Evolutionary conservation across 306 rosid genomes (phyloP), one percentile per base, ranked within the genome.

Genomic region (Gleditsia sinensis): DNA sequence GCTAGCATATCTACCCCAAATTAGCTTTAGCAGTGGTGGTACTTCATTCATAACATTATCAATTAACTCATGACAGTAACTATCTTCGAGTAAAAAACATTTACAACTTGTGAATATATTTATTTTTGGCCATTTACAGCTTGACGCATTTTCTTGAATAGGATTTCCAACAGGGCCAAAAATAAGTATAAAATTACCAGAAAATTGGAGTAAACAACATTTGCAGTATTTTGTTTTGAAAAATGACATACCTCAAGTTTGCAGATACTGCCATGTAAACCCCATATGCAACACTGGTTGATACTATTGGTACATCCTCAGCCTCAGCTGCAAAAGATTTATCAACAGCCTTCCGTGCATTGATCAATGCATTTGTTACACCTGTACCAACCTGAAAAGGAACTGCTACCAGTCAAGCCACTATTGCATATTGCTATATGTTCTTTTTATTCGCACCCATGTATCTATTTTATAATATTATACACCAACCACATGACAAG

Each of bases 251-350:
- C 98, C 99, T 88, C 53, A 92, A 76, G 75, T 94, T 94, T 90
- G 95, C 88, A 49, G 95, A 81, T 58, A 92, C 87, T 45, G 95
- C 88, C 97, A 92, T 87, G 75, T 88, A 94, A 67, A 86, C 83
- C 28, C 99, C 97, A 75, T 88, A 92, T 56, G 97, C 95, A 46
- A 76, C 81, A 72, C 97, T 94, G 37, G 97, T 88, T 67, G 97
- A 86, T 61, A 92, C 10, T 53, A 92, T 19, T n/a, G 97, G 96
- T 27, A 94, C 78, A 42, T 92, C 92, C 80, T 91, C 96, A 30
- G 92, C 97, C 87, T 92, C 96, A 21, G 76, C 85, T 9, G 86
- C 79, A 72, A 82, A 83, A 28, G 88, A 63, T 84, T 92, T 87
- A 55, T 94, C 82, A 3, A 94, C 46, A 62, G 80, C 81, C 81